Evolutionary conservation across 306 rosid genomes (phyloP).

Genomic region (Glycyrrhiza uralensis): DNA sequence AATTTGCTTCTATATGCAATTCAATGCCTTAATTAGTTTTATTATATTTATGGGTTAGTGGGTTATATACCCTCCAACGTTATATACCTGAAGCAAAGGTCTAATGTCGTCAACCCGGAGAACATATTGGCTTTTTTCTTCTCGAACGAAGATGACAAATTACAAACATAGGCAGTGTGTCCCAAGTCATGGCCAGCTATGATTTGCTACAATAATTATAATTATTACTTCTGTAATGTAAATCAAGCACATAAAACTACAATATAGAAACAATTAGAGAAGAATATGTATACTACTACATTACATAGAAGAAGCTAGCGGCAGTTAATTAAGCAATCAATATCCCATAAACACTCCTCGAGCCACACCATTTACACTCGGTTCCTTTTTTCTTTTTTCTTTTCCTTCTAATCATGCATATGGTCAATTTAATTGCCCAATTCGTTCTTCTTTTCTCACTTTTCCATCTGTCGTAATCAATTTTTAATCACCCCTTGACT

Average conservation of each 20-base stretch:
- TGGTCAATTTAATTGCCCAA: constrained; percentile 11
- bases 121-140: constrained; percentile 37
- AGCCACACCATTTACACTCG: constrained; percentile 39
- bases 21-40: background rate
- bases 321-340: constrained; percentile 12
- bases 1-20: background rate
- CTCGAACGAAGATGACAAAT: constrained; percentile 31
- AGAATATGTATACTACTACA: background rate
- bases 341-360: constrained; percentile 43
- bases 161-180: constrained; percentile 10
- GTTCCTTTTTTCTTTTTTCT: no score
- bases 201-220: background rate
- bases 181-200: constrained; percentile 16
- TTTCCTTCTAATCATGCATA: constrained; percentile 15
- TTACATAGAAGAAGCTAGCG: background rate
- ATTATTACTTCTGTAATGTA: background rate
- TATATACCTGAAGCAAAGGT: constrained; percentile 3
- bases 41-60: background rate
- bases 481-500: constrained; percentile 36
- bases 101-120: constrained; percentile 44
- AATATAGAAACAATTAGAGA: constrained; percentile 3
- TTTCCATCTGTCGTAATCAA: constrained; percentile 42
- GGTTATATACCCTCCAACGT: constrained; percentile 21
- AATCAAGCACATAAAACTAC: background rate
- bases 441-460: constrained; percentile 20